phyloP scores from a whole-genome alignment of 805 yeast species.

The Tetrapisispora phaffii region DNA sequence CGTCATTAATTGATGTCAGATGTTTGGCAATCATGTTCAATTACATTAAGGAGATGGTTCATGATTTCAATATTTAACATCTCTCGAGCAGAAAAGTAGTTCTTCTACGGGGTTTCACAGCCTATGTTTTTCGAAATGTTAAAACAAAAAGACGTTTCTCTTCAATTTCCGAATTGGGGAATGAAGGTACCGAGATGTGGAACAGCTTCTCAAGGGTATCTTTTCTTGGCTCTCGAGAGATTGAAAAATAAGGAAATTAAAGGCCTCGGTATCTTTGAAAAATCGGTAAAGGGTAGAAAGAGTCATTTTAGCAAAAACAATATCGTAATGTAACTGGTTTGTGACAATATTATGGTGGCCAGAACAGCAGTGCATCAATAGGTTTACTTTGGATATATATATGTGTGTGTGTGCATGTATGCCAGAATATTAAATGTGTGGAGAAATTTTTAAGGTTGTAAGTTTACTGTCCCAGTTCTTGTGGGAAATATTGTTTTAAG shows the following conservation, averaged over 20 bases:
- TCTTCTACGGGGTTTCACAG: too few species aligned
- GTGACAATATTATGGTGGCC: too few species aligned
- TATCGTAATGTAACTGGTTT: neutral
- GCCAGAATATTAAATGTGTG: too few species aligned
- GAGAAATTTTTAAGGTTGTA: too few species aligned
- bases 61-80: too few species aligned
- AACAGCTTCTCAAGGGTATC: neutral
- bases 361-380: too few species aligned
- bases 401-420: neutral
- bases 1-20: too few species aligned
- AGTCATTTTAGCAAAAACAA: neutral
- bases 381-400: too few species aligned
- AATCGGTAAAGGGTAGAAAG: neutral
- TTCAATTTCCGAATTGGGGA: neutral
- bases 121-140: neutral
- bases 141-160: neutral
- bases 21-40: too few species aligned
- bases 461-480: too few species aligned
- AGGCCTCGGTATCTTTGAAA: neutral
- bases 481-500: neutral
- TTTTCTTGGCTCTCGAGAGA: neutral
- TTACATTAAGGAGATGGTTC: too few species aligned
- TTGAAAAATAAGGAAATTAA: neutral
- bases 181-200: neutral
- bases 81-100: too few species aligned